These are phyloP conservation scores for Lactifluus pinguis DNA, from an alignment of 768 basidiomycete species.

Conservation along the genomic window DNA sequence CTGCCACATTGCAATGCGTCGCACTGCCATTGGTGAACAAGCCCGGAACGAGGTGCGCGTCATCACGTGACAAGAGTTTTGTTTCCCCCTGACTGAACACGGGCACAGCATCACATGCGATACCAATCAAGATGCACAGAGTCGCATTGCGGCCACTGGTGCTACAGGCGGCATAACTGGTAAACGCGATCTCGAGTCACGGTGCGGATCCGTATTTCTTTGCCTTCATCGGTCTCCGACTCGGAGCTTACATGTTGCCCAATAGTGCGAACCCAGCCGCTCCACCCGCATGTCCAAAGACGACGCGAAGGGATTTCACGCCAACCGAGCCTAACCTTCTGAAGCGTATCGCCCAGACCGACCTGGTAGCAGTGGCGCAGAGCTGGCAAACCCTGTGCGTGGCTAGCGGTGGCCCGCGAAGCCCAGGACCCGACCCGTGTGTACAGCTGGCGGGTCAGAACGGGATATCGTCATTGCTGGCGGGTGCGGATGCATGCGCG, in stretches of 20 bases:
- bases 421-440: slow-evolving; percentile 34
- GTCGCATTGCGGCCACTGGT: slow-evolving; percentile 22
- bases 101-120: slow-evolving; percentile 23
- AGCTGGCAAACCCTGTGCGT: slow-evolving; percentile 39
- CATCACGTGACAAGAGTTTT: background rate
- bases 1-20: slow-evolving; percentile 15
- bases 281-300: slow-evolving; percentile 12
- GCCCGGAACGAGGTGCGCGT: slow-evolving; percentile 24
- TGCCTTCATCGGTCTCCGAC: background rate
- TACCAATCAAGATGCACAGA: slow-evolving; percentile 20
- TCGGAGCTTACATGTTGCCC: background rate
- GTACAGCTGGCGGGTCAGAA: slow-evolving; percentile 32
- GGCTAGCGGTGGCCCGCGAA: slow-evolving; percentile 30
- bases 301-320: slow-evolving; percentile 14
- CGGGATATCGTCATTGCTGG: slow-evolving; percentile 37
- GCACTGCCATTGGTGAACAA: slow-evolving; percentile 27
- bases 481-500: slow-evolving; percentile 37
- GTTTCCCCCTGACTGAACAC: no score
- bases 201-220: background rate
- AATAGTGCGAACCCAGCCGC: background rate
- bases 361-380: slow-evolving; percentile 31
- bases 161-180: slow-evolving; percentile 24
- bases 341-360: slow-evolving; percentile 29
- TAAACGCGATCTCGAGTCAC: background rate
- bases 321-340: background rate